These are phyloP conservation scores for Rhipidocladum racemiflorum DNA, from an alignment of 176 grass and related monocot genomes.

Conservation along the genomic window DNA sequence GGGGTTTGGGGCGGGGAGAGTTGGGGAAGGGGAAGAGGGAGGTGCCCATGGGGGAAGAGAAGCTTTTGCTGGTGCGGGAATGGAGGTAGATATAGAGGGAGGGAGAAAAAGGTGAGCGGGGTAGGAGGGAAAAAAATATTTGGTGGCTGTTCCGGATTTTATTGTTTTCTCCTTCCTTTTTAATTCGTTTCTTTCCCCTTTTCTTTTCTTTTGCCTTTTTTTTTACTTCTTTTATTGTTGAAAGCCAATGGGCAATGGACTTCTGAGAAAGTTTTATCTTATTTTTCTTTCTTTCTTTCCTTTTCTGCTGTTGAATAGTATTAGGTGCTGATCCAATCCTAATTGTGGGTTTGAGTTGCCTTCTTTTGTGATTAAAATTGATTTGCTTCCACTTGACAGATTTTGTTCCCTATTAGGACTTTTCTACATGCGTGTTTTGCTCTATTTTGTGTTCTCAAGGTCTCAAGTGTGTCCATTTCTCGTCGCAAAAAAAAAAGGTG, in stretches of 20 bases:
- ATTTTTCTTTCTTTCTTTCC: neutral
- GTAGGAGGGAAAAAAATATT: slow-evolving; percentile 16
- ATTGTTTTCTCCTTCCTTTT: slow-evolving; percentile 17
- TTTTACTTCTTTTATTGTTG: slow-evolving; percentile 15
- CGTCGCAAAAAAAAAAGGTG: too few relatives aligned
- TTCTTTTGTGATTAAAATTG: neutral
- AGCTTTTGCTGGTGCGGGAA: slow-evolving; percentile 34
- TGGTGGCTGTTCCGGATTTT: slow-evolving; percentile 36
- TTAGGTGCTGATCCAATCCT: neutral
- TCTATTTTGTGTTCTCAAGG: neutral
- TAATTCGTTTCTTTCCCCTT: neutral
- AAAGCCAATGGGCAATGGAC: slow-evolving; percentile 12
- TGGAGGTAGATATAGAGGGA: slow-evolving; percentile 39
- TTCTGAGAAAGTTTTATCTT: neutral
- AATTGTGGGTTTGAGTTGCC: neutral
- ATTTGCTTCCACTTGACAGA: neutral
- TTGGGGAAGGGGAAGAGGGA: neutral
- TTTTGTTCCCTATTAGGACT: slow-evolving; percentile 4
- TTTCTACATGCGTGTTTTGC: neutral
- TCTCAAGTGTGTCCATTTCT: neutral
- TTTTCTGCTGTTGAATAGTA: neutral
- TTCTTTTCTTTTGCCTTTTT: neutral
- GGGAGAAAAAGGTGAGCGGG: slow-evolving; percentile 27
- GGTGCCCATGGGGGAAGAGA: slow-evolving; percentile 29
- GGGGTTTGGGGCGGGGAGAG: neutral